These are phyloP conservation scores for Tetragonia tetragonoides DNA, from an alignment of 148 eudicot species.

Conservation along the genomic window DNA sequence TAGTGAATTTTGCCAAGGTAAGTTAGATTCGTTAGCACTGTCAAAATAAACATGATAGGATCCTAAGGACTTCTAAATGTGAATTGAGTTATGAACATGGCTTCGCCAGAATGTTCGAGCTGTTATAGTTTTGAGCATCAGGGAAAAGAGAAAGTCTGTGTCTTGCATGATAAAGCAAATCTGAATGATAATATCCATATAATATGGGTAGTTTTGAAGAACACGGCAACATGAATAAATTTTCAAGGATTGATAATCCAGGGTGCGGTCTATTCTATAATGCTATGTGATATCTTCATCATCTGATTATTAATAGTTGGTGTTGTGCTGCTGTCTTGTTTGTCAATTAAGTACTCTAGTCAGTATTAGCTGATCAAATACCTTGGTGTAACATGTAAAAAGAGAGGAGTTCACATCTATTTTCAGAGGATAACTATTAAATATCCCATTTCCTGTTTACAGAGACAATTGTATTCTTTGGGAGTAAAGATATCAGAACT, in stretches of 20 bases:
- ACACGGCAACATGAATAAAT: too few species aligned
- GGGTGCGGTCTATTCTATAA: too few species aligned
- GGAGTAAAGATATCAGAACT: constrained; percentile 54
- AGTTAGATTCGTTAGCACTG: not conserved
- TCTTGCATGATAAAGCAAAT: not conserved
- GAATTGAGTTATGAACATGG: not conserved
- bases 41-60: not conserved
- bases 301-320: too few species aligned
- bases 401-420: not conserved
- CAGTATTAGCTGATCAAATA: too few species aligned
- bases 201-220: too few species aligned
- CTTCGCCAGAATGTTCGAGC: not conserved
- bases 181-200: not conserved
- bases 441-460: constrained; percentile 14
- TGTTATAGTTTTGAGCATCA: too few species aligned
- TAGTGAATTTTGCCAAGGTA: not conserved
- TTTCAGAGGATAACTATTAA: not conserved
- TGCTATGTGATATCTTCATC: too few species aligned
- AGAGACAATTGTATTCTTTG: constrained; percentile 56
- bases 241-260: too few species aligned
- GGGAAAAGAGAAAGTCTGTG: not conserved
- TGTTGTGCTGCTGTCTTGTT: too few species aligned
- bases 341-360: too few species aligned
- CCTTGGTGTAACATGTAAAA: too few species aligned
- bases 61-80: not conserved